These are phyloP conservation scores for Penicillium cinerascens DNA, from an alignment of 495 filamentous ascomycete species.

Conservation along the genomic window DNA sequence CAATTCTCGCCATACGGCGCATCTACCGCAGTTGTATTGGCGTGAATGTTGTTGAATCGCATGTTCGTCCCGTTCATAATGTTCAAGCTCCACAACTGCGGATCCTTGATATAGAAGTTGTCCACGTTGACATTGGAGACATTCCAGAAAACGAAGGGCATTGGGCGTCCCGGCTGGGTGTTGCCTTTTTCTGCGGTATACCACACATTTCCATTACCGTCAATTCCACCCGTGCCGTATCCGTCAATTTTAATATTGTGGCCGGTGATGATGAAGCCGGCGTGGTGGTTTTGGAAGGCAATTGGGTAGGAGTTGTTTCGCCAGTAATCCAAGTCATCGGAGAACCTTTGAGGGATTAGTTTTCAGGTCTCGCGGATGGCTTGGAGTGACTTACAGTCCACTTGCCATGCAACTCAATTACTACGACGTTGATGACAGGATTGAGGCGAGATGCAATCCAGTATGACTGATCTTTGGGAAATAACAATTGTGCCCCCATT, in stretches of 20 bases:
- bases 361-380: background rate
- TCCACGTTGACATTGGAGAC: constrained; percentile 50
- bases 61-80: constrained; percentile 60
- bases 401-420: constrained; percentile 46
- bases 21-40: constrained; percentile 47
- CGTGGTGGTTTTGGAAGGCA: constrained; percentile 55
- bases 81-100: constrained; percentile 53
- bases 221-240: constrained; percentile 48
- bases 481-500: constrained; percentile 50
- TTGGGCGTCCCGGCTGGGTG: constrained; percentile 51
- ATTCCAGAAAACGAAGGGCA: constrained; percentile 62
- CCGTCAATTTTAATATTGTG: constrained; percentile 49
- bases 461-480: constrained; percentile 48
- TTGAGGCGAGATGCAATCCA: constrained; percentile 49
- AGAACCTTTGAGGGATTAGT: constrained; percentile 31
- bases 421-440: constrained; percentile 42
- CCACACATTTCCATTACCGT: constrained; percentile 53
- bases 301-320: constrained; percentile 52
- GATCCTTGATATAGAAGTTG: constrained; percentile 52
- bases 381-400: constrained; percentile 37
- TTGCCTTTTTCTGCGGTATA: constrained; percentile 43
- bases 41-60: constrained; percentile 48
- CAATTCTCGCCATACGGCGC: constrained; percentile 52
- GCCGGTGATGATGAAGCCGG: constrained; percentile 51
- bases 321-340: constrained; percentile 53